phyloP scores from a whole-genome alignment of 1,284 basidiomycete genomes.

The Pterula multifida region DNA sequence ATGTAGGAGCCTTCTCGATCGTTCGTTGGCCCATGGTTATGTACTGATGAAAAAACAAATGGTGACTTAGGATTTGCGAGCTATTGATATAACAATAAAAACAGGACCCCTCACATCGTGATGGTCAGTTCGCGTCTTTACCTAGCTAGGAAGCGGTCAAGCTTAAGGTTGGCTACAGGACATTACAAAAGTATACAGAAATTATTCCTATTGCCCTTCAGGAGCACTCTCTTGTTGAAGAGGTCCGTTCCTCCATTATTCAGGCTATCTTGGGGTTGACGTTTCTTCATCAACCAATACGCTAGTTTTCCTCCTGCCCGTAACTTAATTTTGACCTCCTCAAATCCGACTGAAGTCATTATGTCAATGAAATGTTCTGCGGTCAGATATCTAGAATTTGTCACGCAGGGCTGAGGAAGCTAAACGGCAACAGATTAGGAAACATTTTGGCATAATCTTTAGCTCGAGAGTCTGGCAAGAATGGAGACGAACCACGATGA shows the following conservation, averaged over 20 bases:
- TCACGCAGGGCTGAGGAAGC: constrained; percentile 74
- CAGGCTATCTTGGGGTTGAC: constrained; percentile 10
- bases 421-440: constrained; percentile 15
- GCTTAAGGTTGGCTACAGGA: too few species aligned
- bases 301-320: constrained; percentile 60
- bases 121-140: too few species aligned
- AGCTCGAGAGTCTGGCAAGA: background rate
- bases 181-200: constrained; percentile 44
- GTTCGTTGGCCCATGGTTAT: too few species aligned
- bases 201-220: constrained; percentile 68
- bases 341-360: constrained; percentile 57
- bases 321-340: constrained; percentile 46
- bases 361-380: constrained; percentile 42
- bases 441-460: constrained; percentile 4
- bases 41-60: too few species aligned
- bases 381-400: constrained; percentile 74
- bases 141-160: too few species aligned
- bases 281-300: constrained; percentile 63
- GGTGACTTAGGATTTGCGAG: background rate
- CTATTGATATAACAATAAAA: too few species aligned
- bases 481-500: constrained; percentile 49
- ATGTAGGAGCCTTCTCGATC: constrained; percentile 52
- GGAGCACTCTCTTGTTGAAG: constrained; percentile 45
- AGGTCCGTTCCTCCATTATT: constrained; percentile 21
- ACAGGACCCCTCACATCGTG: too few species aligned